Evolutionary conservation across 805 yeast genomes (phyloP), one percentile per base, ranked within the genome.

Genomic region (Vanderwaltozyma tropicalis): DNA sequence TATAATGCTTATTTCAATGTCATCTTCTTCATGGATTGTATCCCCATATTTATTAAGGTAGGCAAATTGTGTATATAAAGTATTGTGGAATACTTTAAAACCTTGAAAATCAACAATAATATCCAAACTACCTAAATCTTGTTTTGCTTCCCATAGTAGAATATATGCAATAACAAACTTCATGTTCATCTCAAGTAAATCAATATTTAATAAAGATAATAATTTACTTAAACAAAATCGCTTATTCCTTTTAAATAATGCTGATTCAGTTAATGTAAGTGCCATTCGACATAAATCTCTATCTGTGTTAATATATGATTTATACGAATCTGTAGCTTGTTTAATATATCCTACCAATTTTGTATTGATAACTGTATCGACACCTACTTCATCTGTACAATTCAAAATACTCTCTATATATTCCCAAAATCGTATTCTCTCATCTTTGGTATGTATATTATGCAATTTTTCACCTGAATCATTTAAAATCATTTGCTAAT

Each of bases 41-140:
- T 44, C 43, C 3, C 57, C 57, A 41, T 59, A 59, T 29, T 52
- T 54, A 38, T 45, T 48, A 32, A 59, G 37, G 37, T 57, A 59
- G 17, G 62, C 62, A 39, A 59, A 59, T 21, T 53, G 53, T 5
- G 58, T 49, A 37, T 71, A 66, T 9, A 74, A 45, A 6, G 63
- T 58, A 30, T 55, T 56, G 43, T 71, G 59, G 10, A 78, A 47
- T 1, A 68, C 69, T 26, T 57, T 57, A 37, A 74, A 70, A 0
- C 80, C 81, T 32, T 69, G 69, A 44, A 62, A 76, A 31, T 75
- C 71, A 33, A 69, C 62, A 45, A 78, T 52, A 28, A 67, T 56
- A 29, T 64, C 68, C 29, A 74, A 47, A 1, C 74, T 60, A 5
- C 62, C 48, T 3, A 63, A 47, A 46, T 72, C 65, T 27, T 53